Conservation (phyloP, 2,329 filamentous ascomycete genomes). For the Trichoderma citrinoviride region DNA sequence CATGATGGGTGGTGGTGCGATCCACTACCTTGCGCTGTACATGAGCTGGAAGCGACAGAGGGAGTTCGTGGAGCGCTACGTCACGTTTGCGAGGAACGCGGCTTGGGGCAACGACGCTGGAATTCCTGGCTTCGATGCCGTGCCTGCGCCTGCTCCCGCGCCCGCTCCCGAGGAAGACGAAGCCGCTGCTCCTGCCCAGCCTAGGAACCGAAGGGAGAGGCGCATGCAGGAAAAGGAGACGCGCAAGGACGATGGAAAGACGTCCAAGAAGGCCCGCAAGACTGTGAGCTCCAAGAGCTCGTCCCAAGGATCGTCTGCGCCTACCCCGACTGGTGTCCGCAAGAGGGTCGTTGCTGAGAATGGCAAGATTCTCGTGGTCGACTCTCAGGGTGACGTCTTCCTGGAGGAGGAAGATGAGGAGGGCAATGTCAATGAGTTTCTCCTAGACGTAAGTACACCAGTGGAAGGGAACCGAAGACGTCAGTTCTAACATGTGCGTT, state of each 20-base stretch:
- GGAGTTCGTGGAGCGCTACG: slow-evolving; percentile 89
- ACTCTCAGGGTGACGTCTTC: slow-evolving; percentile 88
- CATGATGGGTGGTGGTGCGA: slow-evolving; percentile 75
- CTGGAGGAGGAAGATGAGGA: slow-evolving; percentile 91
- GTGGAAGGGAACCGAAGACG: background rate
- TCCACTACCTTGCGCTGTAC: slow-evolving; percentile 82
- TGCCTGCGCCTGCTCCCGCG: slow-evolving; percentile 43
- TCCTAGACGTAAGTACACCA: slow-evolving; percentile 74
- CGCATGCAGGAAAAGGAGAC: slow-evolving; percentile 83
- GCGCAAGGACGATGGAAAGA: slow-evolving; percentile 65
- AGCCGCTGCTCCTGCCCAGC: slow-evolving; percentile 49
- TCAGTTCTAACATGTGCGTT: slow-evolving; percentile 17
- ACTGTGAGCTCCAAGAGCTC: slow-evolving; percentile 28
- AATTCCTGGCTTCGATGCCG: slow-evolving; percentile 63
- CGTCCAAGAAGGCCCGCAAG: slow-evolving; percentile 45
- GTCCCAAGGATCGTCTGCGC: slow-evolving; percentile 50
- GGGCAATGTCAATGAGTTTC: slow-evolving; percentile 75
- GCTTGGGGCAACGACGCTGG: slow-evolving; percentile 84
- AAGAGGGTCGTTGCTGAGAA: slow-evolving; percentile 92
- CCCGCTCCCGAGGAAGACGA: slow-evolving; percentile 47
- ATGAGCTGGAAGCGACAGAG: slow-evolving; percentile 86
- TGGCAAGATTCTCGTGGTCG: slow-evolving; percentile 90
- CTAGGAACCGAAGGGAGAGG: slow-evolving; percentile 80
- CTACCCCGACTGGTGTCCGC: slow-evolving; percentile 68
- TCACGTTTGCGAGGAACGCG: slow-evolving; percentile 79